Conservation (phyloP, 192 early-diverging fungal genomes). For the Chytriomyces sp. region DNA sequence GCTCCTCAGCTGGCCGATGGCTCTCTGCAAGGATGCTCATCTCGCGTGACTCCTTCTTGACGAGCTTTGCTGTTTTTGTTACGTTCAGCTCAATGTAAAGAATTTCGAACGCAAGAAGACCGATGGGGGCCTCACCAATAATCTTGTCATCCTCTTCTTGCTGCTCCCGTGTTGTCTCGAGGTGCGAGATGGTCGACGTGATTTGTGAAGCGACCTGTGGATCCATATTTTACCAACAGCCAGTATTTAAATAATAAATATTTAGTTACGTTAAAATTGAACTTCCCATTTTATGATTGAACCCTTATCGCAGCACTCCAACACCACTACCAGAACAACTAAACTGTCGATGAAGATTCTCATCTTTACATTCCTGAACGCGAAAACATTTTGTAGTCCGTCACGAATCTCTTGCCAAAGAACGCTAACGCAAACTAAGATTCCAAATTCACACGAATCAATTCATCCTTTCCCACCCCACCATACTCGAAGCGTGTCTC, state of each 20-base stretch:
- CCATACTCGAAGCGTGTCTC: background rate
- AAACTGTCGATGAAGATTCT: too few relatives aligned
- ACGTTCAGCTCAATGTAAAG: background rate
- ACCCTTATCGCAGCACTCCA: too few relatives aligned
- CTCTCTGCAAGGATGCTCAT: slow-evolving; percentile 56
- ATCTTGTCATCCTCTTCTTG: slow-evolving; percentile 66
- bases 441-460: slow-evolving; percentile 20
- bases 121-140: slow-evolving; percentile 47
- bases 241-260: too few relatives aligned
- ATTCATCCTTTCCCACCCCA: background rate
- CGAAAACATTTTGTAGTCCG: too few relatives aligned
- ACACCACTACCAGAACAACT: too few relatives aligned
- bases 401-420: slow-evolving; percentile 12
- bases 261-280: too few relatives aligned
- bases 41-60: slow-evolving; percentile 65
- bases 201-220: background rate
- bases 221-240: background rate
- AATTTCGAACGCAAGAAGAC: slow-evolving; percentile 2
- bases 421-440: background rate
- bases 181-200: slow-evolving; percentile 27
- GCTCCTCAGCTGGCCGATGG: slow-evolving; percentile 48
- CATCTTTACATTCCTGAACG: too few relatives aligned
- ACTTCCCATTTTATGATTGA: too few relatives aligned
- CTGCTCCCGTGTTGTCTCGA: slow-evolving; percentile 28
- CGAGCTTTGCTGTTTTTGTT: slow-evolving; percentile 53